Base-by-base conservation (phyloP, 2,329 filamentous ascomycete species). In the Septoria linicola region DNA sequence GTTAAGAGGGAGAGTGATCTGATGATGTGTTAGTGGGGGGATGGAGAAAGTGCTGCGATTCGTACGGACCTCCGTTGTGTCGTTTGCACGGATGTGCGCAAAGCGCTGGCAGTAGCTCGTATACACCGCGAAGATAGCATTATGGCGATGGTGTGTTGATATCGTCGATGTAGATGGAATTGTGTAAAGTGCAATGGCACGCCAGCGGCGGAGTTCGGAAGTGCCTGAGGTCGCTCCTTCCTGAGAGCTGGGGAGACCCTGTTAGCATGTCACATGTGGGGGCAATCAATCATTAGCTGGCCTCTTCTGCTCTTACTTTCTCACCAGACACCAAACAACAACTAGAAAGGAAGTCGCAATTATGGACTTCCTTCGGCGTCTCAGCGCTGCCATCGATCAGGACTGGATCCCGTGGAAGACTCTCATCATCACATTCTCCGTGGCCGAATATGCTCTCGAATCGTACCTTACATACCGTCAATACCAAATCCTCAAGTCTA, bases 401-500 rank as follows among this genome's bases (percentile, higher is more conserved):
- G 91, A 92, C 52, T 78, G 88, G 67, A 96, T 97, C 76, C 92
- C 93, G 49, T 99, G 93, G 93, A 99, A 96, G 82, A 87, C 84
- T 70, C 83, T 99, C 64, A 91, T 99, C 65, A 81, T 97, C 63
- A 88, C 90, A 65, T 99, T 99, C 76, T 95, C 90, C 23, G 71
- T 97, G 64, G 89, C 87, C 55, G 89, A 99, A 70, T 97, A 89
- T 71, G 74, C 89, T 48, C 85, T 99, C 67, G 93, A 99, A 72
- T 84, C 89, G 37, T 88, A 92, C 74, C 83, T 99, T 46, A 89
- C 89, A 20, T 76, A 89, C 62, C 89, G 93, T 51, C 93, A 99
- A 72, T 97, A 96, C 71, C 82, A 84, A 61, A 83, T 96, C 49
- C 80, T 97, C 55, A 83, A 92, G 68, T 83, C 83, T 61, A 89